phyloP scores from a whole-genome alignment of 2,329 filamentous ascomycete species.

The Dendrostoma leiphaemia region DNA sequence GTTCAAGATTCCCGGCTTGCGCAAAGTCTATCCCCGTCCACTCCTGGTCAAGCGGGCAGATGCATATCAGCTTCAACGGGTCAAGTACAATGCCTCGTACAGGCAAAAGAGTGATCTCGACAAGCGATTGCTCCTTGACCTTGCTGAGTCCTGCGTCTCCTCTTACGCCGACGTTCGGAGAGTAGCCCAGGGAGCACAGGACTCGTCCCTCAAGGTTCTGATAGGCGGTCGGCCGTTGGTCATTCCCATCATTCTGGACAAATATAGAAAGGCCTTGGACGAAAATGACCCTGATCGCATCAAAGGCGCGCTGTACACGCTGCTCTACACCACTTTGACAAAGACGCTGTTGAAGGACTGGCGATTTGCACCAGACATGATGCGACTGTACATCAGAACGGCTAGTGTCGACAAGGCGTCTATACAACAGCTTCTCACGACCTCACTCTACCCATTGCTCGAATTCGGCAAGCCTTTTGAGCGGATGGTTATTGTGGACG shows the following conservation, averaged over 20 bases:
- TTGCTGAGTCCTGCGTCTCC: constrained; percentile 87
- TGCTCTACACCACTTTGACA: constrained; percentile 83
- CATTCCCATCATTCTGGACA: constrained; percentile 80
- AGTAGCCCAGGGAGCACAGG: constrained; percentile 86
- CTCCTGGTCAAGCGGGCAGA: constrained; percentile 91
- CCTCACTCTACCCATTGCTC: constrained; percentile 79
- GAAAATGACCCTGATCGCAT: constrained; percentile 84
- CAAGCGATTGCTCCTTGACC: constrained; percentile 77
- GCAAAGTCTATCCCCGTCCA: constrained; percentile 89
- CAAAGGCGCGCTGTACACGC: constrained; percentile 89
- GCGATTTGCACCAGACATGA: constrained; percentile 88
- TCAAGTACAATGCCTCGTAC: constrained; percentile 88
- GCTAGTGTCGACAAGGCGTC: constrained; percentile 90
- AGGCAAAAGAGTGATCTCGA: constrained; percentile 89
- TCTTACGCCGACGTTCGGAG: constrained; percentile 94
- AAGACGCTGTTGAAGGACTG: constrained; percentile 90
- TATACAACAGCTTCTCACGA: constrained; percentile 83
- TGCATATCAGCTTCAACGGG: constrained; percentile 89
- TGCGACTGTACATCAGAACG: constrained; percentile 86
- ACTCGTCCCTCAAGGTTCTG: constrained; percentile 89
- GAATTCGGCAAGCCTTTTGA: constrained; percentile 91
- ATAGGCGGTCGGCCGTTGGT: constrained; percentile 85
- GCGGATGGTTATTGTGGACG: constrained; percentile 78
- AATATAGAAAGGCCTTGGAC: constrained; percentile 75
- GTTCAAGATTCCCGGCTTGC: constrained; percentile 90